Conservation (phyloP, 2,329 filamentous ascomycete species). For the Fusarium buxicola region DNA sequence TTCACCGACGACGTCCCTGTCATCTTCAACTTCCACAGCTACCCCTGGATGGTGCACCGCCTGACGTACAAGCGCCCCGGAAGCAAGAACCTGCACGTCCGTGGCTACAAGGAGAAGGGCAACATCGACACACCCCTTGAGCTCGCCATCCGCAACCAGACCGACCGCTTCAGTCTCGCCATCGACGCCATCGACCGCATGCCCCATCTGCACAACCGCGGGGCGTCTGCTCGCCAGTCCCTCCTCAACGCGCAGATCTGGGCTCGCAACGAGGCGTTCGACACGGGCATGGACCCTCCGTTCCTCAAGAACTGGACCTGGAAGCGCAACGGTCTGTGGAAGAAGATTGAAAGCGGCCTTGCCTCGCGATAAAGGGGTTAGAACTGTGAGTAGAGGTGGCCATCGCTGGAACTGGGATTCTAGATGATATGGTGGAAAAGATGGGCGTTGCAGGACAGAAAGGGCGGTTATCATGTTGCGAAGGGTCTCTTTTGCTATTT, state of each 20-base stretch:
- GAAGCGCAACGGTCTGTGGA: conserved; percentile 60
- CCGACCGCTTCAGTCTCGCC: conserved; percentile 80
- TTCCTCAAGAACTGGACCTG: conserved; percentile 75
- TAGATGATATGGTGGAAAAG: conserved; percentile 30
- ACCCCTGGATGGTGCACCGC: conserved; percentile 83
- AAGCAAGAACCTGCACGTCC: conserved; percentile 75
- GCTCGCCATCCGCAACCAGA: conserved; percentile 80
- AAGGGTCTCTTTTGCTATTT: conserved; percentile 32
- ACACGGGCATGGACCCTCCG: conserved; percentile 76
- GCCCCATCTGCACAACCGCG: conserved; percentile 71
- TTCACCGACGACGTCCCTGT: conserved; percentile 80
- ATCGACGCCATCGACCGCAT: conserved; percentile 81
- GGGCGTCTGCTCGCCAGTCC: conserved; percentile 69
- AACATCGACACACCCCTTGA: conserved; percentile 87
- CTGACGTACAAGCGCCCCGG: conserved; percentile 81
- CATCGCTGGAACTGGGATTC: conserved; percentile 15
- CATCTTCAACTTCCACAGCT: conserved; percentile 88
- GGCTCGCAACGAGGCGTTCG: conserved; percentile 73
- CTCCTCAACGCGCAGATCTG: conserved; percentile 73
- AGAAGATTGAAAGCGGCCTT: conserved; percentile 45
- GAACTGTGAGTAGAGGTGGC: conserved; percentile 9
- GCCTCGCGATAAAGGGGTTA: conserved; percentile 39
- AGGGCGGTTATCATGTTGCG: conserved; percentile 24
- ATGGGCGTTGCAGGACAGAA: conserved; percentile 37
- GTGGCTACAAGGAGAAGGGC: conserved; percentile 84